A percentile compares a stretch with the other conserved stretches of the same genome.
phyloP scores from a whole-genome alignment of 2,329 filamentous ascomycete genomes.

The Fragosphaeria purpurea region DNA sequence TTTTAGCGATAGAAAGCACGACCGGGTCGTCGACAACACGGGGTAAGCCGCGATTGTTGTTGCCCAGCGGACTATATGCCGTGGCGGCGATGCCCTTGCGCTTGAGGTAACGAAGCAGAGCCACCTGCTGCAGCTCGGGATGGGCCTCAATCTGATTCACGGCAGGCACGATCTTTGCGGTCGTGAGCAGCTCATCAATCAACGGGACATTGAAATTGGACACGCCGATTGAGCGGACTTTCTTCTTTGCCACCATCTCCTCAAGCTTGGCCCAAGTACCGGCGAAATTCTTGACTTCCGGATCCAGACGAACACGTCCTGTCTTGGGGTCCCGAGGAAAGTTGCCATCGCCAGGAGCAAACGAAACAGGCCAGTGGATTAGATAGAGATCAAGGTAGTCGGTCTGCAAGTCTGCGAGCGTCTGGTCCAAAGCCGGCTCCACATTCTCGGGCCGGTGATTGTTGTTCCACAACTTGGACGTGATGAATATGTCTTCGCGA shows the following conservation, averaged over 20 bases:
- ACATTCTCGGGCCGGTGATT: constrained; percentile 39
- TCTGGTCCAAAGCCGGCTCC: constrained; percentile 37
- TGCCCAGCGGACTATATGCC: constrained; percentile 51
- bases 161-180: constrained; percentile 35
- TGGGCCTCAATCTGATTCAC: constrained; percentile 63
- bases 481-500: constrained; percentile 29
- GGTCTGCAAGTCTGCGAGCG: constrained; percentile 37
- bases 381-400: constrained; percentile 45
- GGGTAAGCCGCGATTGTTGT: constrained; percentile 32
- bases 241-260: constrained; percentile 27
- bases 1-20: constrained; percentile 46
- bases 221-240: constrained; percentile 37
- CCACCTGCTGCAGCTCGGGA: constrained; percentile 50
- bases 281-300: too few relatives aligned
- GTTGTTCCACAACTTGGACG: constrained; percentile 54
- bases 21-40: constrained; percentile 49
- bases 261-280: constrained; percentile 32
- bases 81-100: constrained; percentile 56
- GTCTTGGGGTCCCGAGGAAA: too few relatives aligned
- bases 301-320: too few relatives aligned
- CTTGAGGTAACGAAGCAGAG: constrained; percentile 50
- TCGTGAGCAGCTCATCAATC: constrained; percentile 34
- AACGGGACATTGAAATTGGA: constrained; percentile 37
- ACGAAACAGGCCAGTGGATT: constrained; percentile 29
- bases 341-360: constrained; percentile 40